A percentile compares a stretch with the other conserved stretches of the same genome.
Evolutionary conservation across 1,139 yeast genomes (phyloP).

Genomic region (Nakaseomyces uthaithaninus): DNA sequence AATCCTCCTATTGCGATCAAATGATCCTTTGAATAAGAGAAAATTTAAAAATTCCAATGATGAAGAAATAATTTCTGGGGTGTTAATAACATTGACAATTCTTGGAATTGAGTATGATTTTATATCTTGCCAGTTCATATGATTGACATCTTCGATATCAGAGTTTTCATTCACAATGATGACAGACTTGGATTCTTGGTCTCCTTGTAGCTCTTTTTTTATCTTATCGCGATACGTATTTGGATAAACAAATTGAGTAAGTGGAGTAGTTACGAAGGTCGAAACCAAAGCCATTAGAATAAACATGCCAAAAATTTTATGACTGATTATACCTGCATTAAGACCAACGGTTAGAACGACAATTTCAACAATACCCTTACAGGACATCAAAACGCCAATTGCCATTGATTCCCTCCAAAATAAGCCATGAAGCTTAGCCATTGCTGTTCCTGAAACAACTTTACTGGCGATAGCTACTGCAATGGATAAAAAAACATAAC

Average conservation of each 20-base stretch:
- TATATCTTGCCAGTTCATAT: constrained; percentile 26
- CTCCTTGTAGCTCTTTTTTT: constrained; percentile 24
- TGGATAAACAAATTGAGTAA: constrained; percentile 55
- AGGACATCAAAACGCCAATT: constrained; percentile 78
- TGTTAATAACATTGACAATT: constrained; percentile 21
- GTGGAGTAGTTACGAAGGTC: constrained; percentile 68
- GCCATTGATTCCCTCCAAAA: constrained; percentile 65
- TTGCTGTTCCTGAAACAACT: constrained; percentile 54
- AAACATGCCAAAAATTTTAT: constrained; percentile 67
- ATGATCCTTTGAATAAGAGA: constrained; percentile 18
- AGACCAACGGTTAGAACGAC: constrained; percentile 70
- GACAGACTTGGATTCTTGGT: constrained; percentile 26
- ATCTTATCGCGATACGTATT: constrained; percentile 49
- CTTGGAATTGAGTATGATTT: constrained; percentile 21
- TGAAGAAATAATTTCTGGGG: constrained; percentile 24
- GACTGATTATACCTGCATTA: constrained; percentile 56
- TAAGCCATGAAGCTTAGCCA: constrained; percentile 54
- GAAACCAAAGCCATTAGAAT: constrained; percentile 72
- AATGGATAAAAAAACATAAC: constrained; percentile 58
- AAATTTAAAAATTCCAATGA: constrained; percentile 24
- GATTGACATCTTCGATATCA: constrained; percentile 10
- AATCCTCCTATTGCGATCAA: not conserved
- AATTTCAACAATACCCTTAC: constrained; percentile 79
- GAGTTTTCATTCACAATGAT: constrained; percentile 33
- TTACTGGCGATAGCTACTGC: constrained; percentile 60